These are phyloP conservation scores for Tolypocladium tropicale DNA, from an alignment of 2,329 filamentous ascomycete genomes.

Conservation along the genomic window DNA sequence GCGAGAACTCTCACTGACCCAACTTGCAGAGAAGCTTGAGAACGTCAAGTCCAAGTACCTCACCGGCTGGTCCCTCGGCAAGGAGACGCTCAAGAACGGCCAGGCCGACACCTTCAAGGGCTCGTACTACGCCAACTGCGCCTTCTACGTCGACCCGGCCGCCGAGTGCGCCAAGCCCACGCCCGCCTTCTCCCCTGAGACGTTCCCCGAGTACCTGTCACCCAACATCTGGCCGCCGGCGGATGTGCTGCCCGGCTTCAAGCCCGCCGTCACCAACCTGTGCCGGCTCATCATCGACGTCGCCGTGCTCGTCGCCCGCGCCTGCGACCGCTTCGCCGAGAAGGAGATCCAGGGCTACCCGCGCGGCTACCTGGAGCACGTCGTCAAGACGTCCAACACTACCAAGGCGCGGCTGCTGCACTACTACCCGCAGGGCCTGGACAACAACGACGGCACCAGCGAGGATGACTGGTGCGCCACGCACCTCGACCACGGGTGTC, in stretches of 20 bases:
- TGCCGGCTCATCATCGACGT: constrained; percentile 83
- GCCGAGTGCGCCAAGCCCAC: constrained; percentile 55
- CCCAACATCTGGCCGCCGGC: constrained; percentile 81
- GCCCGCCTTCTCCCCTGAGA: constrained; percentile 41
- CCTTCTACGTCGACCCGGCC: constrained; percentile 58
- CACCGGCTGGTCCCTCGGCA: constrained; percentile 71
- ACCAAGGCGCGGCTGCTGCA: constrained; percentile 89
- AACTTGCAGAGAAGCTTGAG: constrained; percentile 40
- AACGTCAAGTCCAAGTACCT: constrained; percentile 53
- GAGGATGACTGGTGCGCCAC: constrained; percentile 94
- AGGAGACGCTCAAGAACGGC: constrained; percentile 70
- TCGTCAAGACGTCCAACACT: constrained; percentile 75
- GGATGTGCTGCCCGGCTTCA: constrained; percentile 63
- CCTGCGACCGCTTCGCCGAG: constrained; percentile 78
- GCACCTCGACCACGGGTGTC: constrained; percentile 82
- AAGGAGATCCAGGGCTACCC: constrained; percentile 70
- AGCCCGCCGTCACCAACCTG: constrained; percentile 59
- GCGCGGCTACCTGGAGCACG: constrained; percentile 69
- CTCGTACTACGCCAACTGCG: constrained; percentile 76
- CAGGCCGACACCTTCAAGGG: constrained; percentile 73
- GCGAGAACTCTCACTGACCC: neutral
- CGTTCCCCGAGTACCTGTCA: constrained; percentile 80
- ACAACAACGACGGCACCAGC: constrained; percentile 19
- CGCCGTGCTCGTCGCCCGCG: constrained; percentile 78
- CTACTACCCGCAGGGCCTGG: constrained; percentile 63